Evolutionary conservation across 495 filamentous ascomycete genomes (phyloP).

Genomic region (Coniosporium apollinis): DNA sequence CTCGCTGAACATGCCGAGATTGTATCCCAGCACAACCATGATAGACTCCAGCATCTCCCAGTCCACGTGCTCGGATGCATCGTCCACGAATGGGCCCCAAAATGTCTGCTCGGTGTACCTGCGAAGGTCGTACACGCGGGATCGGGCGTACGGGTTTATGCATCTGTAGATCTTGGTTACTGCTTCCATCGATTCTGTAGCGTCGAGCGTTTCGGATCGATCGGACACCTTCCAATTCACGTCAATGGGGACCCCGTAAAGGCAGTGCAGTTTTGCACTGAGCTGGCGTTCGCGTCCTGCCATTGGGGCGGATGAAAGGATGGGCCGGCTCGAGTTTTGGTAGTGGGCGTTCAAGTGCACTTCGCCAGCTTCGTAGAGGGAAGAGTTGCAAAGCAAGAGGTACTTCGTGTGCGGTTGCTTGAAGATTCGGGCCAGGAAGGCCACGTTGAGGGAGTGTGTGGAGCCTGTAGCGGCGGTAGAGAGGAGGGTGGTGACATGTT

Average conservation of each 20-base stretch:
- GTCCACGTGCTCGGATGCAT: slow-evolving; percentile 36
- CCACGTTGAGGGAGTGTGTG: slow-evolving; percentile 16
- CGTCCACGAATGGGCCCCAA: slow-evolving; percentile 47
- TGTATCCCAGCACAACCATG: slow-evolving; percentile 40
- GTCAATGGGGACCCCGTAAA: slow-evolving; percentile 37
- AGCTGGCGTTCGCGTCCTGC: slow-evolving; percentile 29
- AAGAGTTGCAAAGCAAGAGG: slow-evolving; percentile 34
- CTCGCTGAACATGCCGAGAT: slow-evolving; percentile 30
- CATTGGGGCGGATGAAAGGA: slow-evolving; percentile 9
- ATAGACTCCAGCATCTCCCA: slow-evolving; percentile 58
- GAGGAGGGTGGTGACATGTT: slow-evolving; percentile 16
- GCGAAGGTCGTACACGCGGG: slow-evolving; percentile 47
- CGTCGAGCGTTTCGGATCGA: too few relatives aligned
- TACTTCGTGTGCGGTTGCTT: slow-evolving; percentile 21
- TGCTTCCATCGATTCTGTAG: too few relatives aligned
- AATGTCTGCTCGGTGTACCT: slow-evolving; percentile 35
- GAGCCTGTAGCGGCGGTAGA: slow-evolving; percentile 7
- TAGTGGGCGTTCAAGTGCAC: too few relatives aligned
- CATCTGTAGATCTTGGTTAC: too few relatives aligned
- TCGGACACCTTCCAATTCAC: slow-evolving; percentile 14
- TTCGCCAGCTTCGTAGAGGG: slow-evolving; percentile 36
- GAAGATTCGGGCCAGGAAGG: slow-evolving; percentile 19
- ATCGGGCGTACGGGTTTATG: slow-evolving; percentile 37
- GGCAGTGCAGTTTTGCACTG: slow-evolving; percentile 44
- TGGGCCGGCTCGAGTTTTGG: too few relatives aligned